These are phyloP conservation scores for Colletotrichum spinosum DNA, from an alignment of 2,329 filamentous ascomycete species.

Conservation along the genomic window DNA sequence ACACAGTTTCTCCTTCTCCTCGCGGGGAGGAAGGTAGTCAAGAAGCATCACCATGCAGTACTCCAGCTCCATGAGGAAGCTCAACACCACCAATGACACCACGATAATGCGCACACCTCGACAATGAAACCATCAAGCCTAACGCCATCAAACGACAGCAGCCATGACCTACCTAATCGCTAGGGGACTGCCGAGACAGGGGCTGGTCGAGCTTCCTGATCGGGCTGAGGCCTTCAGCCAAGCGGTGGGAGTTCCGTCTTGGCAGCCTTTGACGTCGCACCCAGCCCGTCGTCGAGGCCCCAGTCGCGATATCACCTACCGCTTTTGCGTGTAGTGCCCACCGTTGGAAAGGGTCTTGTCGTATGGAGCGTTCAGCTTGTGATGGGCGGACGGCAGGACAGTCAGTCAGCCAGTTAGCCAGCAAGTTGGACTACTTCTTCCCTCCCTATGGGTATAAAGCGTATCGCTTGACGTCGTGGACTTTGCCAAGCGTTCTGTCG, in stretches of 20 bases:
- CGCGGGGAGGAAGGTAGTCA: too few species aligned
- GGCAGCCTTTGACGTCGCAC: constrained; percentile 17
- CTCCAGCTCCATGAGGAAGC: too few species aligned
- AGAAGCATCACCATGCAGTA: too few species aligned
- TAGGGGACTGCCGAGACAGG: not conserved
- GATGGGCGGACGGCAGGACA: not conserved
- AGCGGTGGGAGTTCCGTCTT: constrained; percentile 25
- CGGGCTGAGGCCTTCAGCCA: constrained; percentile 14
- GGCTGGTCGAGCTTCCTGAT: constrained; percentile 15
- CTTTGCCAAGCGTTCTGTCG: not conserved
- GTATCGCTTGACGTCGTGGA: not conserved
- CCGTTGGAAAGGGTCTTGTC: not conserved
- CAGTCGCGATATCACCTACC: constrained; percentile 25
- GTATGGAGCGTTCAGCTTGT: too few species aligned
- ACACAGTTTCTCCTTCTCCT: too few species aligned
- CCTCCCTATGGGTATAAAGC: constrained; percentile 1
- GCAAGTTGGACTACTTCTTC: too few species aligned
- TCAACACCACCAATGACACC: not conserved
- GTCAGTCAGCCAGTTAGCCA: not conserved
- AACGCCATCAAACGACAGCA: accelerated
- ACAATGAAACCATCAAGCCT: not conserved
- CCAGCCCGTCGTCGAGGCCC: not conserved
- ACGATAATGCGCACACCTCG: not conserved
- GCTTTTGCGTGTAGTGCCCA: not conserved
- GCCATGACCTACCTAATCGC: constrained; percentile 4